Percentiles rank a stretch among this genome's conserved stretches.
Conservation (phyloP, 805 yeast species). For the Groenewaldozyma salmanticensis region DNA sequence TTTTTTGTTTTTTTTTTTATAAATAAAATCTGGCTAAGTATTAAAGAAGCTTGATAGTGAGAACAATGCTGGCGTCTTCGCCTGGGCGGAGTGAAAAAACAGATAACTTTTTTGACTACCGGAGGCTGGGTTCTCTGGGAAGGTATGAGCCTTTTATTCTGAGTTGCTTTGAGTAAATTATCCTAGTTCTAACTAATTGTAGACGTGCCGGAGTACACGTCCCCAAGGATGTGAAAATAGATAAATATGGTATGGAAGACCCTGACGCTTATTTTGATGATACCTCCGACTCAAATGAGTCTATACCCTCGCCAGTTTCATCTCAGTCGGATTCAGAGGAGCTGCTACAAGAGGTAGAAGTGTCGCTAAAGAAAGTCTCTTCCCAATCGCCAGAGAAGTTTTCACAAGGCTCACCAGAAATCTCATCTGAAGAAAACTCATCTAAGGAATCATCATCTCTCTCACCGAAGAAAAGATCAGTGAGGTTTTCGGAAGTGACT, state of each 20-base stretch:
- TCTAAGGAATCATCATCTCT: too few relatives aligned
- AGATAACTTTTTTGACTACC: slow-evolving; percentile 5
- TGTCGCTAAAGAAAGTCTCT: not conserved
- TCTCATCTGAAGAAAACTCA: too few relatives aligned
- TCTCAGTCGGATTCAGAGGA: not conserved
- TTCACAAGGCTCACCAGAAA: too few relatives aligned
- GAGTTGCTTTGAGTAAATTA: not conserved
- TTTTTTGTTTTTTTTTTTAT: too few relatives aligned
- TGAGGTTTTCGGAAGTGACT: too few relatives aligned
- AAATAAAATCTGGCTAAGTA: too few relatives aligned
- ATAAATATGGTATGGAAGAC: slow-evolving; percentile 19
- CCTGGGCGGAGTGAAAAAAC: too few relatives aligned
- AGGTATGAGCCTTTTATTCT: slow-evolving; percentile 1
- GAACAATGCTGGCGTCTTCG: too few relatives aligned
- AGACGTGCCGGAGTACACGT: slow-evolving; percentile 16
- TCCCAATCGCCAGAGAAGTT: too few relatives aligned
- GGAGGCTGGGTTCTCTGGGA: slow-evolving; percentile 6
- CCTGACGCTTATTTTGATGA: slow-evolving; percentile 15
- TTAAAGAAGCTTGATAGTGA: too few relatives aligned
- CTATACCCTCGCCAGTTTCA: not conserved
- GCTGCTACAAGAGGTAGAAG: not conserved
- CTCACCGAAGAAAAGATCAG: too few relatives aligned
- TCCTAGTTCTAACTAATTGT: not conserved
- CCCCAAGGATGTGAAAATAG: slow-evolving; percentile 9
- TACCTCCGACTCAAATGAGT: not conserved